Evolutionary conservation across 1,284 basidiomycete species (phyloP), one percentile per base, ranked within the genome.

Genomic region (Ustanciosporium gigantosporum): DNA sequence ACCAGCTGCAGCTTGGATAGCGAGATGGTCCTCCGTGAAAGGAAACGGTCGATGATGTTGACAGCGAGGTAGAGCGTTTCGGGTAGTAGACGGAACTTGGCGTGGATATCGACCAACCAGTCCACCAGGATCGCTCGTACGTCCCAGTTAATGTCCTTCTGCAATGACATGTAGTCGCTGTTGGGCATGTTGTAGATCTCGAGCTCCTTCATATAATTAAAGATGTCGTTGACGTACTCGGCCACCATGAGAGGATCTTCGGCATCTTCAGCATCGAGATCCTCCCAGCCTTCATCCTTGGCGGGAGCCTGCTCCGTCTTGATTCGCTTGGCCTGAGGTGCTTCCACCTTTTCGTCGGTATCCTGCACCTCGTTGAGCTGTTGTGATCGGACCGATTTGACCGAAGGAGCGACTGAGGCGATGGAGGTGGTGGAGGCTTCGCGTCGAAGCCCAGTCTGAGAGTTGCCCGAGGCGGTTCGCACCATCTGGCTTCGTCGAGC

Each of bases 1-100:
- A 97, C 92, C 16, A 97, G 86, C 79, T 97, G 94, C 31, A 97
- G 84, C 79, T 96, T 95, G 69, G 87, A 86, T 16, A 97, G 84
- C 5, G 91, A 93, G 38, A 96, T 89, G 37, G 89, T 87, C 6
- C 92, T 88, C 2, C 86, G 82, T 3, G 91, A 92, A 21, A 97
- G 85, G 84, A 98, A 96, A 41, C 94, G 90, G 80, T 98, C 95
- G 73, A 97, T 89, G 74, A 97, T 87, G 82, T 98, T 97, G 75
- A 90, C 83, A 61, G 88, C 88, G 50, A 98, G 85, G 82, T 94
- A 97, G 40, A 98, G 86, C 0, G 94, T 97, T 81, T 98, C 94
- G 8, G 93, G 92, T 7, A 95, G 83, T 16, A 98, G 84, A 50
- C 88, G 88, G 83, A 97, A 96, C 70, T 91, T 90, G 66, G 86